phyloP scores from a whole-genome alignment of 805 yeast species.

The Scheffersomyces lignosus region DNA sequence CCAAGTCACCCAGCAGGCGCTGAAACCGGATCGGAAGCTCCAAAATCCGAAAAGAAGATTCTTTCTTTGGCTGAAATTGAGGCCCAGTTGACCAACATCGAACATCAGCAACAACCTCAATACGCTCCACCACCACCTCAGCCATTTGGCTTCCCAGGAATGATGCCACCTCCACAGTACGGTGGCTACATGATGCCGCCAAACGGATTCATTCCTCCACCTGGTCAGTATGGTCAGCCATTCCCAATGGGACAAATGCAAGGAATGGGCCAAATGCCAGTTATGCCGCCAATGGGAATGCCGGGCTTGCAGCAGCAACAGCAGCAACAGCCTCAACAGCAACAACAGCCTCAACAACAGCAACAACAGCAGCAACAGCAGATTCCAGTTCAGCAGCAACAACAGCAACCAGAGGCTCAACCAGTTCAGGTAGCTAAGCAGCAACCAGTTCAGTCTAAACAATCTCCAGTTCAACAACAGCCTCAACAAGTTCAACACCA shows the following conservation, averaged over 20 bases:
- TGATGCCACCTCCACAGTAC: constrained; percentile 32
- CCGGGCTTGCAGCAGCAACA: constrained; percentile 15
- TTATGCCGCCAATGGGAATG: constrained; percentile 12
- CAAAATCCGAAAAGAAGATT: constrained; percentile 45
- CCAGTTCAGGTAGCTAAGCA: constrained; percentile 6
- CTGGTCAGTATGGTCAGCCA: constrained; percentile 32
- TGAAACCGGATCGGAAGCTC: constrained; percentile 29
- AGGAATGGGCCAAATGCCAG: constrained; percentile 15
- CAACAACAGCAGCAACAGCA: constrained; percentile 7
- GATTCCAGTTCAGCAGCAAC: constrained; percentile 10
- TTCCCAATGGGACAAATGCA: constrained; percentile 28
- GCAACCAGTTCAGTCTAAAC: constrained; percentile 7
- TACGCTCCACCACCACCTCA: constrained; percentile 27
- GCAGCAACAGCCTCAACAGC: constrained; percentile 16
- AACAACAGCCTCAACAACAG: constrained; percentile 11
- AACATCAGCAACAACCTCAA: constrained; percentile 22
- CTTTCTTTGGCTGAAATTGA: constrained; percentile 83
- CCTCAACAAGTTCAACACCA: constrained; percentile 7
- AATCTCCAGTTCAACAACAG: constrained; percentile 8
- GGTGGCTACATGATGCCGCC: constrained; percentile 45
- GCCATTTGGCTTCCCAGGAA: constrained; percentile 36
- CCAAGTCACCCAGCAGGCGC: constrained; percentile 17
- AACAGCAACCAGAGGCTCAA: constrained; percentile 14
- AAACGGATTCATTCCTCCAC: constrained; percentile 36
- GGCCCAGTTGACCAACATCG: constrained; percentile 63